Base-by-base conservation (phyloP, 2,329 filamentous ascomycete species). In the Cryphonectria parasitica region DNA sequence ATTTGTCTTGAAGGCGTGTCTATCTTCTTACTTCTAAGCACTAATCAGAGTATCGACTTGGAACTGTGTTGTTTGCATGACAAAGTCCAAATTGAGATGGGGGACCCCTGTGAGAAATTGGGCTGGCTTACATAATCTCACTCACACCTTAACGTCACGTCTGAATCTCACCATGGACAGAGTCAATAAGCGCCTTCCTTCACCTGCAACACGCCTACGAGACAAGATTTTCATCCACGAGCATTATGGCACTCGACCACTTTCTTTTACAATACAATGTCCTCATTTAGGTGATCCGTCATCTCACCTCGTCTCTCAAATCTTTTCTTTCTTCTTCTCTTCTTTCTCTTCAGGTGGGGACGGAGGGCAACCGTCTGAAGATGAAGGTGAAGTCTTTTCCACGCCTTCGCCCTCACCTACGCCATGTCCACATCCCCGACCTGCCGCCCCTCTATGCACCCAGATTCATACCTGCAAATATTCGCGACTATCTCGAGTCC, bases 371-470 rank as follows among this genome's bases (percentile, higher is more conserved):
- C 28, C 31, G 7, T 28, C 5, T 39, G 10, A 60, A 22, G 22
- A 71, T 70, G 71, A 58, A 66, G 10, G n/a, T 28, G 60, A 49
- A 15, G 13, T 64, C 28, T 31, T 31, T 34, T 66, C 67, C 45
- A 43, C 65, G 69, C 60, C 69, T 49, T 5, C 69, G 69, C 25
- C 36, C 69, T 4, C 69, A 66, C 34, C 56, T 72, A 1, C 71
- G 71, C 62, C 71, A 72, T 41, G n/a, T 72, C 69, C 71, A 72
- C 56, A 54, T 72, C 15, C 71, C 69, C 17, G 71, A 72, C 66
- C 66, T 68, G 8, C 68, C 71, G 17, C 71, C 71, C 5, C 19
- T 39, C 43, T 72, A 71, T 39, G 69, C 66, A 4, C 71, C 71
- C 1, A 56, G 69, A 3, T 36, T 31, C 22, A 39, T 71, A 25